Conservation (phyloP, 331 rosid genomes). For the Prunus yedoensis region DNA sequence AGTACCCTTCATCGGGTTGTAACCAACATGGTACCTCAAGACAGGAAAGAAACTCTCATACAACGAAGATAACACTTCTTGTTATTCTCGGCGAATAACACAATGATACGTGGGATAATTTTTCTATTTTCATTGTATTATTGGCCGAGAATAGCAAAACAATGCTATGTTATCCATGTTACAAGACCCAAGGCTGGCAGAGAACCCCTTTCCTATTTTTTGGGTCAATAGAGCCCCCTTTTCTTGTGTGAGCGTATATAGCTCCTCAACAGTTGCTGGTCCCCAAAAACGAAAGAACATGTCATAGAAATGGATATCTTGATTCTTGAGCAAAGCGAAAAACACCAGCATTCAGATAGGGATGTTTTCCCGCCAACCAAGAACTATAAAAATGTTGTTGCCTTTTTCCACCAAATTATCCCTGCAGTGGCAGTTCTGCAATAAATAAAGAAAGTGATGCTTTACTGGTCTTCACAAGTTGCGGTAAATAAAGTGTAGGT, state of each 20-base stretch:
- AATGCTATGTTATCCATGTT: no score
- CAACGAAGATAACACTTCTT: no score
- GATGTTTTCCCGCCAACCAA: slow-evolving; percentile 22
- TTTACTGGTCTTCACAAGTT: slow-evolving; percentile 19
- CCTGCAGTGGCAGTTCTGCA: not conserved
- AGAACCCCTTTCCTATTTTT: not conserved
- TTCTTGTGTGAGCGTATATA: no score
- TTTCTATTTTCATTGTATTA: no score
- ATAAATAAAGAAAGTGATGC: slow-evolving; percentile 13
- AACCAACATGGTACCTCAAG: no score
- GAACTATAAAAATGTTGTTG: not conserved
- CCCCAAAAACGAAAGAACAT: not conserved
- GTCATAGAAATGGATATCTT: not conserved
- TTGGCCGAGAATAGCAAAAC: no score
- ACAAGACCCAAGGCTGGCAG: no score
- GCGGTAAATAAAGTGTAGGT: not conserved
- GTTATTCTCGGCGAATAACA: no score
- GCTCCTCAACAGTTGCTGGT: not conserved
- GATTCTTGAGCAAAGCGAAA: no score
- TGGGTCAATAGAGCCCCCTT: not conserved
- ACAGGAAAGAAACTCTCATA: no score
- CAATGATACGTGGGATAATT: no score
- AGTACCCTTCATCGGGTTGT: no score
- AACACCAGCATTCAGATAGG: not conserved
- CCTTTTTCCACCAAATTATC: slow-evolving; percentile 15